Evolutionary conservation across 2,329 filamentous ascomycete genomes (phyloP).

Genomic region (Exophiala spinifera): DNA sequence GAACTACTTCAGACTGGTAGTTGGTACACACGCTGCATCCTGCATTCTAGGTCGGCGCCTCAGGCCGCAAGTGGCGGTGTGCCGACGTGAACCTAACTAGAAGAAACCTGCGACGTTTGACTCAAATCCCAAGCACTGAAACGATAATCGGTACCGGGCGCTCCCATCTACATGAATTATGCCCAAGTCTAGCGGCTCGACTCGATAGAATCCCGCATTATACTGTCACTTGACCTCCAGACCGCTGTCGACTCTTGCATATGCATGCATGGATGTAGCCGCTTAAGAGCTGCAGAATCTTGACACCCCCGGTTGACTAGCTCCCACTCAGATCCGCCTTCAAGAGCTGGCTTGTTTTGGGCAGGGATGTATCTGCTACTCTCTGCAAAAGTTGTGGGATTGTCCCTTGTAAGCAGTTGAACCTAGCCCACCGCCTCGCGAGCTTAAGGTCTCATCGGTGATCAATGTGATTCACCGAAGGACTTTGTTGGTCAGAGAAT

Average conservation of each 20-base stretch:
- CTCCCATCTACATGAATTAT: not conserved
- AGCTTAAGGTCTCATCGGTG: not conserved
- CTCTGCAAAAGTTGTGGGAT: not conserved
- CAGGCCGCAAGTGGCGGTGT: not conserved
- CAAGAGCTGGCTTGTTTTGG: not conserved
- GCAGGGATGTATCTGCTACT: not conserved
- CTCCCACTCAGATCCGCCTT: not conserved
- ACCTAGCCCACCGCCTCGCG: not conserved
- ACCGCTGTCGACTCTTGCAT: constrained; percentile 6
- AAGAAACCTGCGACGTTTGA: not conserved
- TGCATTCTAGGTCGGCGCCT: not conserved
- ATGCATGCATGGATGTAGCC: constrained; percentile 1
- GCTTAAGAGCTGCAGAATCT: not conserved
- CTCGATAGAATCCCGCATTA: no score
- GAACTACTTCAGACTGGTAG: no score
- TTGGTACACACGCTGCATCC: not conserved
- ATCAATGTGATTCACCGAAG: no score
- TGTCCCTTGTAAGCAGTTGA: not conserved
- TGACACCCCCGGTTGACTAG: not conserved
- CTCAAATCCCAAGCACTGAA: not conserved
- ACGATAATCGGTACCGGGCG: not conserved
- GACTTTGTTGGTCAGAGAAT: constrained; percentile 2
- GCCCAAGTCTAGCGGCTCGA: no score
- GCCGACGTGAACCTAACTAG: not conserved
- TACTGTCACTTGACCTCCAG: constrained; percentile 9